phyloP scores from a whole-genome alignment of 345 rosid genomes.

The Brassica nigra region DNA sequence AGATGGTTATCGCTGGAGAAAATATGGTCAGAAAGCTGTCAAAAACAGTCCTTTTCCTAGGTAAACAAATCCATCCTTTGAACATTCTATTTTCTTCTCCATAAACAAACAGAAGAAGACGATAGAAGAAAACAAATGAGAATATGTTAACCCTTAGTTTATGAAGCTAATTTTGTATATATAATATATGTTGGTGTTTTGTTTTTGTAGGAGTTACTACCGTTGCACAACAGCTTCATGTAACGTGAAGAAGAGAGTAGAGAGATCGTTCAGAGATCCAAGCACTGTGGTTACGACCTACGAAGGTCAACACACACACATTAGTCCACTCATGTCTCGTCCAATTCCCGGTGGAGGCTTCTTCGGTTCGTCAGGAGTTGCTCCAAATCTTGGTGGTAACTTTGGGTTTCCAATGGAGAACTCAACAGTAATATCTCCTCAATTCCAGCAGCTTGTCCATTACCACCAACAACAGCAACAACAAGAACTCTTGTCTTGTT shows the following conservation, averaged over 20 bases:
- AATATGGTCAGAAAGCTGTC: neutral
- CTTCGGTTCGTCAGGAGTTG: neutral
- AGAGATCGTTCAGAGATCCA: neutral
- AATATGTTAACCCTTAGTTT: neutral
- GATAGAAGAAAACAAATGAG: no score
- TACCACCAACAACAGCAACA: neutral
- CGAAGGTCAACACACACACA: slow-evolving; percentile 4
- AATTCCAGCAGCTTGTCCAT: neutral
- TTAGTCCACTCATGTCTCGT: neutral
- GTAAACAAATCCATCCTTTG: neutral
- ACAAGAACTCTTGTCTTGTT: neutral
- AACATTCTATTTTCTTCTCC: no score
- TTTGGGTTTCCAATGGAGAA: neutral
- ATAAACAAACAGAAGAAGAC: no score
- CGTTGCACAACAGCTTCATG: slow-evolving; percentile 1
- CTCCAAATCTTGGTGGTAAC: neutral
- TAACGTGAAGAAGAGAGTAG: slow-evolving; percentile 1
- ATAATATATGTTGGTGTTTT: neutral
- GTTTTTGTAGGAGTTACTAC: slow-evolving; percentile 5
- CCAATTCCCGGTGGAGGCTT: neutral
- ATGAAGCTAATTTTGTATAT: neutral
- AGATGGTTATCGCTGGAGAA: neutral
- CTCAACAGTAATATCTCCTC: neutral
- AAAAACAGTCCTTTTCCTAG: neutral
- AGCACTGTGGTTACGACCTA: neutral